Evolutionary conservation across 768 basidiomycete genomes (phyloP), one percentile per base, ranked within the genome.

Genomic region (Paxillus involutus): DNA sequence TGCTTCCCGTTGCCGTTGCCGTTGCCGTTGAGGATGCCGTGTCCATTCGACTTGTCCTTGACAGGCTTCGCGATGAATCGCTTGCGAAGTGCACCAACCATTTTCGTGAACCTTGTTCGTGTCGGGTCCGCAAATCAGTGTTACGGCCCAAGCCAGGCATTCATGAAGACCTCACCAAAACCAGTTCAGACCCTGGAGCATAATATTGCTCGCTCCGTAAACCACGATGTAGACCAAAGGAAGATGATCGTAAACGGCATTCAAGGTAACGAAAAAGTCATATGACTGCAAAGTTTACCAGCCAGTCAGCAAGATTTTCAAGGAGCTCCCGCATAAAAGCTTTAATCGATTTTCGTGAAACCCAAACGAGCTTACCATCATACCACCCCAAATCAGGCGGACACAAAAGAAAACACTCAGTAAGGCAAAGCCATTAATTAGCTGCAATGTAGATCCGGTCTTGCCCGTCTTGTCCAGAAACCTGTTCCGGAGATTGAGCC

Each of bases 401-500:
- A 86, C 80, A 41, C 75, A 71, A 66, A 89, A 85, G 74, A 94
- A 96, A 6, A 83, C 75, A 30, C 69, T 56, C 37, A 92, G 73
- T 36, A 96, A 78, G 53, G 80, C 66, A 44, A 85, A 53, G 13
- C 91, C 91, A 63, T 94, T 95, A 47, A 88, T 63, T 21, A 88
- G 71, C 64, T 92, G 90, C 30, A 85, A 63, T 2, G 62, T 81
- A 26, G 80, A 79, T 14, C 91, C 91, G 0, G 88, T 90, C 49
- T 77, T 82, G 44, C 82, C 81, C 14, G 79, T 85, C 68, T 92
- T 91, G 68, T 92, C 90, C 56, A 93, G 66, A 69, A 86, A 86
- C 84, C 87, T 89, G 47, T 9, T 51, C 43, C 30, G 13, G 49
- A 6, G 33, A 45, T 42, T 47, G 45, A 32, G 12, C 11, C 26